Percentiles rank a stretch among this genome's conserved stretches.
Evolutionary conservation across 352 stramenopile genomes (phyloP).

Genomic region (Phytophthora meadii): DNA sequence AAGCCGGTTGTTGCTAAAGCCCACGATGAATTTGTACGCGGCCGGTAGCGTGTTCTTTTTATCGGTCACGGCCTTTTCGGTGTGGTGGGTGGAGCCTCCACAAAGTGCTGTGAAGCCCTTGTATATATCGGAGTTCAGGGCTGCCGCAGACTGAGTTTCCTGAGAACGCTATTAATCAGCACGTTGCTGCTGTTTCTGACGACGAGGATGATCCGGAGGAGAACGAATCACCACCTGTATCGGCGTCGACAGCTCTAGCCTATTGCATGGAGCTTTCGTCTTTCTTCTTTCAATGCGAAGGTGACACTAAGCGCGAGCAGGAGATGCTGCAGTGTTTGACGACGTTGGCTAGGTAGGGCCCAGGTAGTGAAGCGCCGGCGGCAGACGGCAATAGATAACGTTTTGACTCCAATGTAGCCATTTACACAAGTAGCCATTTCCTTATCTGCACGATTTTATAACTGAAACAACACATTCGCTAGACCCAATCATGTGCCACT

Average conservation of each 20-base stretch:
- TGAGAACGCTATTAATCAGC: neutral
- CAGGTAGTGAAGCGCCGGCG: slow-evolving; percentile 6
- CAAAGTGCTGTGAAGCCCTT: neutral
- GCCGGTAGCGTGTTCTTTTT: no score
- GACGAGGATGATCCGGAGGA: neutral
- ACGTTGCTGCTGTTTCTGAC: neutral
- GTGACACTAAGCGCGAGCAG: slow-evolving; percentile 4
- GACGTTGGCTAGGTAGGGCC: neutral
- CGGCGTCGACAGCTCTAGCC: slow-evolving; percentile 5
- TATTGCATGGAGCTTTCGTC: slow-evolving; percentile 14
- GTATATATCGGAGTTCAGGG: neutral
- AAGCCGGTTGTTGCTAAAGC: no score
- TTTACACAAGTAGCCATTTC: slow-evolving; percentile 3
- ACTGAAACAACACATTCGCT: slow-evolving; percentile 9
- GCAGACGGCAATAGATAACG: slow-evolving; percentile 12
- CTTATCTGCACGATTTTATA: slow-evolving; percentile 10
- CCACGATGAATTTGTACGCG: no score
- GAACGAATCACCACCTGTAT: slow-evolving; percentile 3
- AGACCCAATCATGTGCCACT: no score
- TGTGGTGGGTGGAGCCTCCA: neutral
- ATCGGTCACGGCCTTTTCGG: no score
- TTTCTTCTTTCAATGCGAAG: slow-evolving; percentile 21
- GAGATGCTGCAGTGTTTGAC: slow-evolving; percentile 15
- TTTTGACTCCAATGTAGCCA: slow-evolving; percentile 17
- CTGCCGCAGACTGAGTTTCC: neutral